Base-by-base conservation (phyloP, 1,284 basidiomycete genomes). In the Sporisorium reilianum region DNA sequence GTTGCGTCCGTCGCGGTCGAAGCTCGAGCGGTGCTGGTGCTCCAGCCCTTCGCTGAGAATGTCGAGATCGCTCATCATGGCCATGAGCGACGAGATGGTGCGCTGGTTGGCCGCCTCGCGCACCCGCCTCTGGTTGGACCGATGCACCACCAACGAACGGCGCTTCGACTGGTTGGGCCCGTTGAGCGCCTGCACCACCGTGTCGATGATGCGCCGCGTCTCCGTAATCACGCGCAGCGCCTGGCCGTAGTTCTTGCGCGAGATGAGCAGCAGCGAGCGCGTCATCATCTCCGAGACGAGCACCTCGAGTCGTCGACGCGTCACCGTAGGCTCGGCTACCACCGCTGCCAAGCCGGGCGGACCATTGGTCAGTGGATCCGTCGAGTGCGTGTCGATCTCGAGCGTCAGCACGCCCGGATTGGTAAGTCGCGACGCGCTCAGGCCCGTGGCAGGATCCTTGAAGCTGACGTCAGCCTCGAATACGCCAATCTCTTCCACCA, bases 231-330 rank as follows among this genome's bases (percentile, higher is more conserved):
- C 73, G 30, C 60, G 67, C 36, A 74, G 67, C 48, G 80, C 80
- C 45, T 82, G 80, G 3, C 57, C 53, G 55, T 81, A 65, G 64
- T 80, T 81, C 34, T 76, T 70, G 26, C 80, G 68, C 25, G 78
- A 79, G 56, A 80, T 75, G 48, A 82, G 71, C 25, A 80, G 68
- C 18, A 82, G 64, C 40, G 73, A 69, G 12, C 80, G 78, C 20
- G 80, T 80, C 49, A 82, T 82, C 80, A 82, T 81, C 32, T 82
- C 80, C 16, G 71, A 75, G 14, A 80, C 79, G 4, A 82, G 63
- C 52, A 82, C 70, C 48, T 82, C 78, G 18, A 82, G 64, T 25
- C 80, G 60, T 46, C 80, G 63, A 12, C 80, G 72, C 34, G 80
- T 81, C 50, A 81, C 78, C 6, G 68, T 66, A 6, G 80, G 77